Evolutionary conservation across 495 filamentous ascomycete genomes (phyloP), one percentile per base, ranked within the genome.

Genomic region (Trichoderma erinaceum): DNA sequence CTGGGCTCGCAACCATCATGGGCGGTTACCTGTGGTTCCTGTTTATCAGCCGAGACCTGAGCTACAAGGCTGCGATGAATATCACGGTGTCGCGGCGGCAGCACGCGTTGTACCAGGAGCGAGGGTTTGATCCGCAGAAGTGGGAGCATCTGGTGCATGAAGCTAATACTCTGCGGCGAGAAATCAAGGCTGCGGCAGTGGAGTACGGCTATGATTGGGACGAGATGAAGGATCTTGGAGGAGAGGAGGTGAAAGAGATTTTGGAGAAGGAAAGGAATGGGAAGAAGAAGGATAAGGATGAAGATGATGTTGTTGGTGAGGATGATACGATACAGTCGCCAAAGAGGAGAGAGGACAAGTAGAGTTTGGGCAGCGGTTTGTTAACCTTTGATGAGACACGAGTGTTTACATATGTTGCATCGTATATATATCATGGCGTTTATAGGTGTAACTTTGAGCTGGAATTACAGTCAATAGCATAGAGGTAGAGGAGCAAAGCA

Each of bases 131-230:
- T 73, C 68, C 89, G 13, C 78, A 83, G 23, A 85, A 85, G 66
- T 98, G 92, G 93, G 89, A 95, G 72, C 77, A 77, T 2, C 71
- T 96, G 63, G 84, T 96, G n/a, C 87, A 92, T 64, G 90, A 95
- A 65, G 92, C 86, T 0, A 97, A 97, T 73, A 77, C 85, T 35
- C 76, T 97, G 68, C 76, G 94, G 27, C 84, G 81, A 70, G 94
- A 97, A 78, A 92, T 97, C 68, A 90, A 88, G 75, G 82, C 78
- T 6, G 87, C 97, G 48, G 92, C 94, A 0, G 85, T 87, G 29
- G 91, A 97, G 75, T 97, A 97, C 77, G 92, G 95, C 72, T 91
- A 92, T n/a, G 91, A 93, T 25, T 97, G 93, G 93, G 86, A 98
- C 77, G 93, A 97, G 79, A 83, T 78, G 63, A 79, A 80, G 65